These are phyloP conservation scores for Colletotrichum melonis DNA, from an alignment of 2,329 filamentous ascomycete genomes.

Conservation along the genomic window DNA sequence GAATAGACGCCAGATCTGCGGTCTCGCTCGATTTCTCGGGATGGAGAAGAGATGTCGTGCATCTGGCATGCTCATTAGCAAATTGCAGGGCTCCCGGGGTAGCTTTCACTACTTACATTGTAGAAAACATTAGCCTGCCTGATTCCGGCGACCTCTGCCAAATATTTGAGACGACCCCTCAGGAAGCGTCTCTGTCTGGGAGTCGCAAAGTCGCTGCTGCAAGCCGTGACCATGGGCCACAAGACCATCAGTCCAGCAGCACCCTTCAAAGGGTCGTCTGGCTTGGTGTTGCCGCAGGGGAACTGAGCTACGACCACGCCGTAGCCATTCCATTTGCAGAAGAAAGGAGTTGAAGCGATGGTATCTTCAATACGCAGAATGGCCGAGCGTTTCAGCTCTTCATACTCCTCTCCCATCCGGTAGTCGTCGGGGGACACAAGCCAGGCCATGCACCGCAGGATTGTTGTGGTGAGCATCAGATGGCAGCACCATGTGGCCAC, in stretches of 20 bases:
- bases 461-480: constrained; percentile 39
- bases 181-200: constrained; percentile 37
- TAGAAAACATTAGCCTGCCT: constrained; percentile 38
- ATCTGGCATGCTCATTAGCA: constrained; percentile 12
- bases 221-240: constrained; percentile 37
- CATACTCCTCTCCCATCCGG: constrained; percentile 35
- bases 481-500: constrained; percentile 38
- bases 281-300: constrained; percentile 29
- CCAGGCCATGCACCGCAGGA: constrained; percentile 39
- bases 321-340: constrained; percentile 38
- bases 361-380: constrained; percentile 36
- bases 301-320: constrained; percentile 34
- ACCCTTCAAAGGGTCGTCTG: constrained; percentile 35
- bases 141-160: constrained; percentile 38
- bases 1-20: not conserved
- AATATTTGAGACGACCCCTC: constrained; percentile 33
- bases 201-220: constrained; percentile 37
- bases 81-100: too few relatives aligned
- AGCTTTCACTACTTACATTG: constrained; percentile 27
- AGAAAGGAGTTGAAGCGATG: constrained; percentile 36
- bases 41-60: constrained; percentile 29
- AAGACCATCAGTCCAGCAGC: constrained; percentile 37
- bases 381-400: constrained; percentile 33
- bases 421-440: constrained; percentile 37
- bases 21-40: constrained; percentile 33